A percentile compares a stretch with the other conserved stretches of the same genome.
phyloP scores from a whole-genome alignment of 345 rosid genomes.

The Clausena lansium region DNA sequence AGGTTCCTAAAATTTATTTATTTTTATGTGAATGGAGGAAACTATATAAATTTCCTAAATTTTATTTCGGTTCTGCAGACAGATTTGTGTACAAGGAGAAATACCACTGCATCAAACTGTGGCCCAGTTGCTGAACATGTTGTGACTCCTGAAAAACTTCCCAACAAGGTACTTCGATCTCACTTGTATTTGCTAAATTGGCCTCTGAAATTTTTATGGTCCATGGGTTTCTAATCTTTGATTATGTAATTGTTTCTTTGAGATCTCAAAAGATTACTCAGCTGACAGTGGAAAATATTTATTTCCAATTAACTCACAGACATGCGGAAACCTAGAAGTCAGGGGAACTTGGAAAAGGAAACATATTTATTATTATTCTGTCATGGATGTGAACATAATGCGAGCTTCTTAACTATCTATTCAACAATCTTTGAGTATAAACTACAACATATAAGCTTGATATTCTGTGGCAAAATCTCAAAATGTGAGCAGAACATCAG shows the following conservation, averaged over 20 bases:
- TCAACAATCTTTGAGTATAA: neutral
- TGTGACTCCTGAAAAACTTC: conserved; percentile 16
- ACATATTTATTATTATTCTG: neutral
- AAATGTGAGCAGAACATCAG: neutral
- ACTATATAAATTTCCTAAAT: neutral
- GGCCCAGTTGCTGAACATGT: conserved; percentile 25
- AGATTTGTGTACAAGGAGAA: conserved; percentile 23
- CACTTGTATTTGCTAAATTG: neutral
- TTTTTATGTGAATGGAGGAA: conserved; percentile 10
- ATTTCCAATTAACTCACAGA: neutral
- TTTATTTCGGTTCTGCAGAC: conserved; percentile 28
- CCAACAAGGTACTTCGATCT: conserved; percentile 37
- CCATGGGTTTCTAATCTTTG: neutral
- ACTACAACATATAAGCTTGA: neutral
- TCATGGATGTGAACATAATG: neutral
- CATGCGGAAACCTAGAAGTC: neutral
- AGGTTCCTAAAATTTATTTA: neutral
- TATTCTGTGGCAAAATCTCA: neutral
- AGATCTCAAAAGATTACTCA: neutral
- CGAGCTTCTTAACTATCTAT: neutral
- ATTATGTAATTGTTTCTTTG: too few species aligned
- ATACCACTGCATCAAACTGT: conserved; percentile 25
- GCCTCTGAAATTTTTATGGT: neutral
- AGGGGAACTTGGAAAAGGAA: neutral
- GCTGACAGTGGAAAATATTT: neutral